These are phyloP conservation scores for Inga oerstediana DNA, from an alignment of 306 rosid species.

Conservation along the genomic window DNA sequence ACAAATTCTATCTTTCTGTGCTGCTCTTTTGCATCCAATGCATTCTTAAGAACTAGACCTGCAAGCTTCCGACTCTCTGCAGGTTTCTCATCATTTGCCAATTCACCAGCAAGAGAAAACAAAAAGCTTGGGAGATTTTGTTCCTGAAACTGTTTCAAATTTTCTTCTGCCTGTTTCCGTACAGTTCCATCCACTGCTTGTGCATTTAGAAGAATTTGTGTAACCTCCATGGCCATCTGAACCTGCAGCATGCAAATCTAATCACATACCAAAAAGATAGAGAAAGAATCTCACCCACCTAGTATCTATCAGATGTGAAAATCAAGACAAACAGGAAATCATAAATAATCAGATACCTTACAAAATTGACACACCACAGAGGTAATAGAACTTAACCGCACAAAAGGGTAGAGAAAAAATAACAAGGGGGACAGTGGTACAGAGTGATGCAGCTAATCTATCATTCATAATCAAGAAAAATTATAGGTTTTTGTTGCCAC, in stretches of 20 bases:
- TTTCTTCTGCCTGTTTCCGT: conserved; percentile 88
- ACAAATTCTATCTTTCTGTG: conserved; percentile 77
- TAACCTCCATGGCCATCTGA: conserved; percentile 86
- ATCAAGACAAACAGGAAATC: not conserved
- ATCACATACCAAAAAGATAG: not conserved
- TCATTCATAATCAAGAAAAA: not conserved
- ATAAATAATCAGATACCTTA: not conserved
- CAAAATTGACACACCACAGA: not conserved
- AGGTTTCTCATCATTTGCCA: conserved; percentile 92
- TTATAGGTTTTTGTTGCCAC: not conserved
- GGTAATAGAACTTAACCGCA: not conserved
- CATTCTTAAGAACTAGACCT: conserved; percentile 89
- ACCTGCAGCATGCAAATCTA: conserved; percentile 33
- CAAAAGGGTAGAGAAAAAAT: not conserved
- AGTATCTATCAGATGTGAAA: not conserved
- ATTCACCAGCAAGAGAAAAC: conserved; percentile 86
- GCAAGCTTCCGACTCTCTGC: conserved; percentile 83
- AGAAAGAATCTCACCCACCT: not conserved
- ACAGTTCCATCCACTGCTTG: conserved; percentile 79
- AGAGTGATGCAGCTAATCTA: not conserved
- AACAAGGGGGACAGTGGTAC: not conserved
- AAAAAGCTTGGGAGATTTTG: conserved; percentile 86
- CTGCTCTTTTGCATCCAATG: conserved; percentile 94
- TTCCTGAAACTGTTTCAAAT: conserved; percentile 81
- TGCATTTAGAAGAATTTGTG: conserved; percentile 88